Conservation (phyloP, 495 filamentous ascomycete species). For the Peziza echinospora region DNA sequence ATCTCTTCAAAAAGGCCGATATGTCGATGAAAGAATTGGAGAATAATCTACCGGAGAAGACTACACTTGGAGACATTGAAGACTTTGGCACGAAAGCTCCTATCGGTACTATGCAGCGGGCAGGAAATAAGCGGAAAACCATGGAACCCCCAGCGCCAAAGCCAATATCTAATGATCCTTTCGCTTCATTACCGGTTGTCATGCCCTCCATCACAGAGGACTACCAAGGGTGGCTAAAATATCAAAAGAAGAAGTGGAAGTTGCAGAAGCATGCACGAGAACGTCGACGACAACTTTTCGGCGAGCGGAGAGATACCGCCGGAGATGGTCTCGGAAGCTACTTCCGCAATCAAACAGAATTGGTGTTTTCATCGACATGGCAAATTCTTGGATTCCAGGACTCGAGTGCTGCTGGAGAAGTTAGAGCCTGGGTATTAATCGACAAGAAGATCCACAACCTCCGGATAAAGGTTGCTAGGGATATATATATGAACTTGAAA, state of each 20-base stretch:
- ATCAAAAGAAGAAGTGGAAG: slow-evolving; percentile 98
- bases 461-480: slow-evolving; percentile 72
- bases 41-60: not conserved
- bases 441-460: slow-evolving; percentile 73
- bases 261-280: slow-evolving; percentile 83
- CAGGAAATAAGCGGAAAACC: slow-evolving; percentile 54
- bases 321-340: slow-evolving; percentile 58
- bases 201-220: slow-evolving; percentile 79
- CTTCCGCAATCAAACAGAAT: slow-evolving; percentile 77
- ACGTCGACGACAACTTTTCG: slow-evolving; percentile 77
- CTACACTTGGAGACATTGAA: slow-evolving; percentile 50
- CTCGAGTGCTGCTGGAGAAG: slow-evolving; percentile 61
- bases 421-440: slow-evolving; percentile 77
- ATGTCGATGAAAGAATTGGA: slow-evolving; percentile 1
- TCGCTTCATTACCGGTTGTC: slow-evolving; percentile 54
- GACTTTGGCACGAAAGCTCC: slow-evolving; percentile 64
- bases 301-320: slow-evolving; percentile 49
- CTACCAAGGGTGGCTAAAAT: slow-evolving; percentile 72
- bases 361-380: slow-evolving; percentile 80
- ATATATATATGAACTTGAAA: slow-evolving; percentile 81
- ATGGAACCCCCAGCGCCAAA: slow-evolving; percentile 32
- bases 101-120: slow-evolving; percentile 36
- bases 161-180: slow-evolving; percentile 47
- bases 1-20: slow-evolving; percentile 50
- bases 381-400: slow-evolving; percentile 72